Evolutionary conservation across 1,139 yeast genomes (phyloP).

Genomic region (Fermentozyma sake): DNA sequence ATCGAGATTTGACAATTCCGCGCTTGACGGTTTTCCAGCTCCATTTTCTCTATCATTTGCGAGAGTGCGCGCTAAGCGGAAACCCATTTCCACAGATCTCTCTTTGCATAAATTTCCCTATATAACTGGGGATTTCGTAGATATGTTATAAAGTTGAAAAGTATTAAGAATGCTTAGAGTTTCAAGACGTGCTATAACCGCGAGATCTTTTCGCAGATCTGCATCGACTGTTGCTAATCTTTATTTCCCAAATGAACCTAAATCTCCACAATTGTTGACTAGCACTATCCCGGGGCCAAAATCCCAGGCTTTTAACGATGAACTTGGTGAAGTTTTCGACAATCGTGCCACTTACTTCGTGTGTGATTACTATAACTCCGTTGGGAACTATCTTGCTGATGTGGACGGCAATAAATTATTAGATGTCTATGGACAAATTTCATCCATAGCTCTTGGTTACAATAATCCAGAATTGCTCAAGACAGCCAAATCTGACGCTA

Average conservation of each 20-base stretch:
- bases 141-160: too few species aligned
- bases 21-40: too few species aligned
- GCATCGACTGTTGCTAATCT: conserved; percentile 15
- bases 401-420: conserved; percentile 63
- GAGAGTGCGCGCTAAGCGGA: too few species aligned
- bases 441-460: conserved; percentile 72
- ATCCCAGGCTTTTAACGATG: conserved; percentile 41
- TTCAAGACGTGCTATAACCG: neutral
- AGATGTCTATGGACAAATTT: conserved; percentile 69
- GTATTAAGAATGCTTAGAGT: conserved; percentile 4
- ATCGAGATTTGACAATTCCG: too few species aligned
- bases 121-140: too few species aligned
- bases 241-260: conserved; percentile 52
- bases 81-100: too few species aligned
- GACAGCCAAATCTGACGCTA: conserved; percentile 59
- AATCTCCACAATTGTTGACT: conserved; percentile 44
- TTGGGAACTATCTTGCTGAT: conserved; percentile 69
- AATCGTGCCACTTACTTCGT: conserved; percentile 67
- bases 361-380: conserved; percentile 59
- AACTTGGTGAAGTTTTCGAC: conserved; percentile 56
- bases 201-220: conserved; percentile 1
- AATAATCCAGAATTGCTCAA: conserved; percentile 65
- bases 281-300: conserved; percentile 59
- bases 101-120: too few species aligned
- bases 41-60: too few species aligned